phyloP scores from a whole-genome alignment of 164 flowering plant genomes.

The Warburgia ugandensis region DNA sequence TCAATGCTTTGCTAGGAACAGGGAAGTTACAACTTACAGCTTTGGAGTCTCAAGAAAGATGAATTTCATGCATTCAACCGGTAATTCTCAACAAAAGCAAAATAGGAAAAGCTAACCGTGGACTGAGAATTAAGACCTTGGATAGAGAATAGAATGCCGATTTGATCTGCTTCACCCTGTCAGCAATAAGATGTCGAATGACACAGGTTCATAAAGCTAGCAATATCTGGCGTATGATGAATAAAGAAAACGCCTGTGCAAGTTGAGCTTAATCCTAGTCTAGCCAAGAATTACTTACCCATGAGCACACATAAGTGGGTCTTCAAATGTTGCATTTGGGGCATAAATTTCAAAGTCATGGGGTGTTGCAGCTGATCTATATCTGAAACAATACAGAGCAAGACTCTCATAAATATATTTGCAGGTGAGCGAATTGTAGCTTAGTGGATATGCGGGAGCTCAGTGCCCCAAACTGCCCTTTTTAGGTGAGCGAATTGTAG shows the following conservation, averaged over 20 bases:
- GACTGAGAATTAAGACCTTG: constrained; percentile 32
- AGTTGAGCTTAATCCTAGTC: neutral
- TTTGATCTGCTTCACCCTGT: constrained; percentile 79
- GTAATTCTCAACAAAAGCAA: neutral
- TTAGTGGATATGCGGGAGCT: neutral
- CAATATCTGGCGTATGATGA: neutral
- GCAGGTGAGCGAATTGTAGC: neutral
- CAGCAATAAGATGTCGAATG: constrained; percentile 11
- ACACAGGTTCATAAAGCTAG: neutral
- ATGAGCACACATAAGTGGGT: constrained; percentile 73
- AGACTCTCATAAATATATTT: neutral
- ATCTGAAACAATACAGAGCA: constrained; percentile 35
- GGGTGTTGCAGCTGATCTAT: constrained; percentile 51
- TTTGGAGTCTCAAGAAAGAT: neutral
- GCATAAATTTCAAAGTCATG: constrained; percentile 77
- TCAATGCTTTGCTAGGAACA: too few species aligned
- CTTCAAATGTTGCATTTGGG: constrained; percentile 77
- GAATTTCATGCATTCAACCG: constrained; percentile 2
- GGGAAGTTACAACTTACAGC: too few species aligned
- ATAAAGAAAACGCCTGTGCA: neutral
- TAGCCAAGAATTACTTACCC: constrained; percentile 32
- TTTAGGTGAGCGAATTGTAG: too few species aligned
- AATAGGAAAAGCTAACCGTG: neutral
- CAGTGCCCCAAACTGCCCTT: neutral
- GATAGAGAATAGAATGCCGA: constrained; percentile 76